Conservation (phyloP, 1,284 basidiomycete genomes). For the Cryptococcus deneoformans region DNA sequence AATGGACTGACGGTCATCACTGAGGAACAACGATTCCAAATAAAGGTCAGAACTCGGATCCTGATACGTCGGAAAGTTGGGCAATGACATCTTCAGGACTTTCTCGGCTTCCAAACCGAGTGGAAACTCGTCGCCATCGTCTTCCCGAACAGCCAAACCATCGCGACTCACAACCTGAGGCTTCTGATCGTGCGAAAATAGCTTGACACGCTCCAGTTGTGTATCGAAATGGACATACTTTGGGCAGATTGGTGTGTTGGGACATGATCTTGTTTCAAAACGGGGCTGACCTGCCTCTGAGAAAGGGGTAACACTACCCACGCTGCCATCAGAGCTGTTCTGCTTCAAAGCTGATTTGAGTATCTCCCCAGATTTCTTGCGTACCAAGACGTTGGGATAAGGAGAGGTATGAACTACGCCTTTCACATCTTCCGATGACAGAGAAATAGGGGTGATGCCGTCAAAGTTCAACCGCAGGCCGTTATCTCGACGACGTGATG, state of each 20-base stretch:
- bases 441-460: constrained; percentile 29
- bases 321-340: constrained; percentile 51
- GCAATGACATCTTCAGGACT: constrained; percentile 51
- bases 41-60: constrained; percentile 52
- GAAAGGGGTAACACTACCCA: constrained; percentile 31
- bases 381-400: constrained; percentile 52
- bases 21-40: constrained; percentile 58
- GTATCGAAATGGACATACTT: constrained; percentile 93
- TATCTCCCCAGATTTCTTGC: constrained; percentile 80
- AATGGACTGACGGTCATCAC: constrained; percentile 60
- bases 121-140: constrained; percentile 65
- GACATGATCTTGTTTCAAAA: constrained; percentile 62
- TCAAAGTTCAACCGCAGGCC: constrained; percentile 49
- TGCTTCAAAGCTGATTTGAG: constrained; percentile 88
- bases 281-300: constrained; percentile 44
- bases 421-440: not conserved
- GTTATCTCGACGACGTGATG: constrained; percentile 30
- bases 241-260: constrained; percentile 63
- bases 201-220: constrained; percentile 81
- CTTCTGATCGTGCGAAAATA: constrained; percentile 90
- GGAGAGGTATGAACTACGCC: constrained; percentile 30
- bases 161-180: constrained; percentile 88
- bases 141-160: constrained; percentile 78
- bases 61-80: constrained; percentile 55
- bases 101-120: constrained; percentile 52